Conservation (phyloP, 1,284 basidiomycete species). For the Xerocomus nothofagi region DNA sequence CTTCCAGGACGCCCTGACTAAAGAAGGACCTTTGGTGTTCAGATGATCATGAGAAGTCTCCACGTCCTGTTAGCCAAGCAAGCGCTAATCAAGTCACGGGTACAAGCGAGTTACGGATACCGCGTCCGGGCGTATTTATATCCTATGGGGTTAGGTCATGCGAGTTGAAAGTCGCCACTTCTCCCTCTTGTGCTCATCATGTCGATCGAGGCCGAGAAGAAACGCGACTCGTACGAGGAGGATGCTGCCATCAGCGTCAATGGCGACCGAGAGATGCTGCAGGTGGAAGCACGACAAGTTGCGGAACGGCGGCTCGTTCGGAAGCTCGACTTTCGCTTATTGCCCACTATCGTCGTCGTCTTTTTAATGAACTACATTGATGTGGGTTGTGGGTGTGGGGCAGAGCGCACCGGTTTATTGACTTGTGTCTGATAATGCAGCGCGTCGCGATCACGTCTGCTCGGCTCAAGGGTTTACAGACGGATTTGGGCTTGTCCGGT, state of each 20-base stretch:
- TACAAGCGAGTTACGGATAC: not conserved
- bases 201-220: constrained; percentile 20
- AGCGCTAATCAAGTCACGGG: constrained; percentile 6
- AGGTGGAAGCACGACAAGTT: constrained; percentile 8
- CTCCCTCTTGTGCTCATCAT: constrained; percentile 12
- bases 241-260: not conserved
- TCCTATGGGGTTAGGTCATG: not conserved
- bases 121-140: constrained; percentile 6
- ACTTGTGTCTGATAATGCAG: constrained; percentile 33
- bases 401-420: not conserved
- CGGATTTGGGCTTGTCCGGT: constrained; percentile 56
- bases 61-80: not conserved
- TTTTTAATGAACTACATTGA: constrained; percentile 73
- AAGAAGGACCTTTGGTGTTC: not conserved
- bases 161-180: not conserved
- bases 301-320: constrained; percentile 48
- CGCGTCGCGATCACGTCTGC: constrained; percentile 60
- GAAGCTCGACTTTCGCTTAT: constrained; percentile 56
- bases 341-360: constrained; percentile 62
- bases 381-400: constrained; percentile 38
- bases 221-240: constrained; percentile 8
- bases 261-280: constrained; percentile 1
- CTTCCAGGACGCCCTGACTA: not conserved
- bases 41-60: not conserved
- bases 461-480: constrained; percentile 57